phyloP scores from a whole-genome alignment of 495 filamentous ascomycete genomes.

The Rhypophila decipiens region DNA sequence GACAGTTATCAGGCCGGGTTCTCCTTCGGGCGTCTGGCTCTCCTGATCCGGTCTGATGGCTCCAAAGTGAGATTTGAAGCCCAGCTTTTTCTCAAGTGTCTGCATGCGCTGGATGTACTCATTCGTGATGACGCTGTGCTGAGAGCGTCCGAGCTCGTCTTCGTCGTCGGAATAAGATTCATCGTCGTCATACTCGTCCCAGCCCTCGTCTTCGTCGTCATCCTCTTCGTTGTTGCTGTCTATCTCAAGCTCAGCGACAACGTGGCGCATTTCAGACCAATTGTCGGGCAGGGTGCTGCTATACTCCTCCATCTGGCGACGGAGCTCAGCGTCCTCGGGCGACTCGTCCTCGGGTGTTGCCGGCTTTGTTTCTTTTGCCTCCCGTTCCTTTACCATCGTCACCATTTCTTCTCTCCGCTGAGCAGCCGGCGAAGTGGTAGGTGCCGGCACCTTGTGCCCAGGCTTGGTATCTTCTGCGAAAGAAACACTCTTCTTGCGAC shows the following conservation, averaged over 20 bases:
- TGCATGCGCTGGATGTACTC: slow-evolving; percentile 76
- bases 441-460: slow-evolving; percentile 24
- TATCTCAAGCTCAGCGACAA: slow-evolving; percentile 88
- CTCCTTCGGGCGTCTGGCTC: slow-evolving; percentile 10
- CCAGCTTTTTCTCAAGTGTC: slow-evolving; percentile 70
- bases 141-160: slow-evolving; percentile 63
- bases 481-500: slow-evolving; percentile 34
- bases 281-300: too few relatives aligned
- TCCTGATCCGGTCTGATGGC: slow-evolving; percentile 7
- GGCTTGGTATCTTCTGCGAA: slow-evolving; percentile 54
- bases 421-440: slow-evolving; percentile 29
- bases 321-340: slow-evolving; percentile 68
- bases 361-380: slow-evolving; percentile 32
- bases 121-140: slow-evolving; percentile 53
- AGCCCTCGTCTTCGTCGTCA: slow-evolving; percentile 50
- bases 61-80: slow-evolving; percentile 38
- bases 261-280: slow-evolving; percentile 74
- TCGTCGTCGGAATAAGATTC: slow-evolving; percentile 53
- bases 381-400: slow-evolving; percentile 35
- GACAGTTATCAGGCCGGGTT: slow-evolving; percentile 17
- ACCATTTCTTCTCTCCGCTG: slow-evolving; percentile 45
- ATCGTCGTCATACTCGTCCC: slow-evolving; percentile 47
- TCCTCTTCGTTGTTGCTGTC: slow-evolving; percentile 63
- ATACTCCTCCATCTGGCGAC: slow-evolving; percentile 89
- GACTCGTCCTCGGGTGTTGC: slow-evolving; percentile 60